A percentile compares a stretch with the other conserved stretches of the same genome.
phyloP scores from a whole-genome alignment of 495 filamentous ascomycete genomes.

The Lasiosphaeria ovina region DNA sequence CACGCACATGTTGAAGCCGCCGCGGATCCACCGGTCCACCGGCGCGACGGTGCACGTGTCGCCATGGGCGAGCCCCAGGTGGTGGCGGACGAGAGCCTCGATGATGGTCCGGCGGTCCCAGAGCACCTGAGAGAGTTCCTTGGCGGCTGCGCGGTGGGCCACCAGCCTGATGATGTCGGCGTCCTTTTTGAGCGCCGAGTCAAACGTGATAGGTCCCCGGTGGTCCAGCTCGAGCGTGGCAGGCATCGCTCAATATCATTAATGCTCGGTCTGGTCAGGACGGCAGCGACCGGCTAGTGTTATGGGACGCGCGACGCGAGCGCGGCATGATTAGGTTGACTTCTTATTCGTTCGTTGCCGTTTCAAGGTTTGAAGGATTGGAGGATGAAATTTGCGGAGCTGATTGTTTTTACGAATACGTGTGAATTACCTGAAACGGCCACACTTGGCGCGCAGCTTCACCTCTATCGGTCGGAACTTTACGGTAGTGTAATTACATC shows the following conservation, averaged over 20 bases:
- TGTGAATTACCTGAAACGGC: too few relatives aligned
- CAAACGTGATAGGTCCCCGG: constrained; percentile 17
- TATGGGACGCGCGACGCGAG: too few relatives aligned
- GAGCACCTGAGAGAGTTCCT: constrained; percentile 23
- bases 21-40: constrained; percentile 29
- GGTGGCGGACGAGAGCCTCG: constrained; percentile 19
- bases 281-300: too few relatives aligned
- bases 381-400: too few relatives aligned
- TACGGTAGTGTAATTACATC: too few relatives aligned
- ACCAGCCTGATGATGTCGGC: constrained; percentile 18
- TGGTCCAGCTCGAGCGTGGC: constrained; percentile 13
- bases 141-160: constrained; percentile 25
- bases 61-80: constrained; percentile 11
- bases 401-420: too few relatives aligned
- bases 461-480: too few relatives aligned
- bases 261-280: not conserved
- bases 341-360: too few relatives aligned
- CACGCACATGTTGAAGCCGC: constrained; percentile 44
- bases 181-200: constrained; percentile 18
- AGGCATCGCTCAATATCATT: constrained; percentile 8
- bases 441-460: too few relatives aligned
- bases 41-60: constrained; percentile 8
- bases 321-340: too few relatives aligned
- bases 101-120: constrained; percentile 16
- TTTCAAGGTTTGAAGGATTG: too few relatives aligned